Percentiles rank a stretch among this genome's conserved stretches.
Conservation (phyloP, 257 asterid genomes). For the Nicotiana attenuata region DNA sequence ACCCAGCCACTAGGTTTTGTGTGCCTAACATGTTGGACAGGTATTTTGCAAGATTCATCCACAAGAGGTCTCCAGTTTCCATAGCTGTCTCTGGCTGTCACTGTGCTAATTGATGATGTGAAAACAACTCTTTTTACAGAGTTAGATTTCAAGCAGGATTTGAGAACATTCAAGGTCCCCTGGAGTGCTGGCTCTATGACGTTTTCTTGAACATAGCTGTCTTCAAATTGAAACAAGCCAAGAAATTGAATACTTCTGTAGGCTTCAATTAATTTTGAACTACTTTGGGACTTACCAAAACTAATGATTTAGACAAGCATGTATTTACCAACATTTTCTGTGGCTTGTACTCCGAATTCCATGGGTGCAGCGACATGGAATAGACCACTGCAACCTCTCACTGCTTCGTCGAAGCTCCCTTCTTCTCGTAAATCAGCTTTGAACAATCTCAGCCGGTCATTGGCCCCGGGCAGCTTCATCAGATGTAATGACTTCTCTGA, state of each 20-base stretch:
- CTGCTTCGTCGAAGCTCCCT: slow-evolving; percentile 84
- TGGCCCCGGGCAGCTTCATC: slow-evolving; percentile 37
- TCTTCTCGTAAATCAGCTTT: slow-evolving; percentile 68
- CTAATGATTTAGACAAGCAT: not conserved
- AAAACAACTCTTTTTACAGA: slow-evolving; percentile 50
- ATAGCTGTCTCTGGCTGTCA: slow-evolving; percentile 62
- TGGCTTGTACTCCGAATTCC: slow-evolving; percentile 51
- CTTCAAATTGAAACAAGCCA: slow-evolving; percentile 25
- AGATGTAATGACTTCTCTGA: slow-evolving; percentile 63
- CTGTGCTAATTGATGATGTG: slow-evolving; percentile 77
- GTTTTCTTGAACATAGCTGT: slow-evolving; percentile 36
- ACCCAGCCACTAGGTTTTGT: slow-evolving; percentile 66
- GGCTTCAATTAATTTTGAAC: too few relatives aligned
- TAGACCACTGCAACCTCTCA: slow-evolving; percentile 68
- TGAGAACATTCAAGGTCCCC: slow-evolving; percentile 71
- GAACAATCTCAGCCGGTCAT: slow-evolving; percentile 48
- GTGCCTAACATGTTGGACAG: not conserved
- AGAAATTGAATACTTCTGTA: not conserved
- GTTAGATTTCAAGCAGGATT: slow-evolving; percentile 48
- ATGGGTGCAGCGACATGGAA: slow-evolving; percentile 88
- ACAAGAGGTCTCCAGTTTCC: slow-evolving; percentile 54
- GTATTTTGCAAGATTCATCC: slow-evolving; percentile 62
- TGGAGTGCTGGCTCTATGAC: slow-evolving; percentile 56
- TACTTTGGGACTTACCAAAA: not conserved
- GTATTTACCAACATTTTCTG: slow-evolving; percentile 41